Evolutionary conservation across 2,329 filamentous ascomycete genomes (phyloP).

Genomic region (Penicillium sp.): DNA sequence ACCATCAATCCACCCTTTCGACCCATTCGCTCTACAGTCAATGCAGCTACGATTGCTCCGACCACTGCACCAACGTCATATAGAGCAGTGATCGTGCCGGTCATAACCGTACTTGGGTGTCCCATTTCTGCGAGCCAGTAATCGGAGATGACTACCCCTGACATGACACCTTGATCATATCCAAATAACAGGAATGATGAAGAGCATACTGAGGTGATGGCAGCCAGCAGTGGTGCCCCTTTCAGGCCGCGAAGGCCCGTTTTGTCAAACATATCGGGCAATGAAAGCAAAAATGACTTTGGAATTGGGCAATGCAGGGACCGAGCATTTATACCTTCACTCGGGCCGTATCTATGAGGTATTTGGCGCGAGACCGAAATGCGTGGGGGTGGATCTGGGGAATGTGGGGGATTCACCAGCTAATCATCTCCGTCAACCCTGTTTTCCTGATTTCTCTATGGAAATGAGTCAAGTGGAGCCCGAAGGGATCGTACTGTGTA

Average conservation of each 20-base stretch:
- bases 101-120: conserved; percentile 22
- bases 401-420: conserved; percentile 8
- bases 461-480: conserved; percentile 5
- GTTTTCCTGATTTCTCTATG: neutral
- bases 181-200: conserved; percentile 48
- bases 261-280: conserved; percentile 7
- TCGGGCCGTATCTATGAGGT: conserved; percentile 3
- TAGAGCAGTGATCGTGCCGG: conserved; percentile 33
- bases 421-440: neutral
- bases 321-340: neutral
- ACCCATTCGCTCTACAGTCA: conserved; percentile 27
- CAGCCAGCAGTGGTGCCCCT: conserved; percentile 18
- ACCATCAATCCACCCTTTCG: conserved; percentile 28
- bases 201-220: conserved; percentile 26
- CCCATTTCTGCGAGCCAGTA: conserved; percentile 29
- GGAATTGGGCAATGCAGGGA: neutral
- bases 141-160: conserved; percentile 27
- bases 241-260: conserved; percentile 19
- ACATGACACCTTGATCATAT: conserved; percentile 31
- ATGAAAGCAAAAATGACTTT: neutral
- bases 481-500: conserved; percentile 2
- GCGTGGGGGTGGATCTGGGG: conserved; percentile 14
- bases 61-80: conserved; percentile 30
- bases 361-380: conserved; percentile 11
- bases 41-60: conserved; percentile 27